These are phyloP conservation scores for Ganoderma meredithae DNA, from an alignment of 1,284 basidiomycete genomes.

Conservation along the genomic window DNA sequence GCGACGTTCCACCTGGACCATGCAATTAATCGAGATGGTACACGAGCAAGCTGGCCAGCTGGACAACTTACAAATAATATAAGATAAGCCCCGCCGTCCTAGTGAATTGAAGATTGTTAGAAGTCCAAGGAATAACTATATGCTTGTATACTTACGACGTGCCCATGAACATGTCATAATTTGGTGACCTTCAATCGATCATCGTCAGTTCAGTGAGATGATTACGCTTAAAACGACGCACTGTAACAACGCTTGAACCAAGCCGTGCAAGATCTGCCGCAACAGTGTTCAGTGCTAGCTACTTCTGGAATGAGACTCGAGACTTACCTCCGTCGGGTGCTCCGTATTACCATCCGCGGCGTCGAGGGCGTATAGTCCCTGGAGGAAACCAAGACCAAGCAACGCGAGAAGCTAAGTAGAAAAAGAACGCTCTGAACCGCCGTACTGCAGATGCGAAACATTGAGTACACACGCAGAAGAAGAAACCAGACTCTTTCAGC, in stretches of 20 bases:
- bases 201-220: background rate
- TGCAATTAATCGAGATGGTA: slow-evolving; percentile 4
- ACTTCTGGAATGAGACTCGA: background rate
- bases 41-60: slow-evolving; percentile 34
- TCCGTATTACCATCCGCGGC: slow-evolving; percentile 86
- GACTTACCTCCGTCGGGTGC: slow-evolving; percentile 52
- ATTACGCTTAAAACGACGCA: slow-evolving; percentile 43
- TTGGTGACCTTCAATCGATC: slow-evolving; percentile 65
- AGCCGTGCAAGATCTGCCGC: slow-evolving; percentile 70
- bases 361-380: slow-evolving; percentile 89
- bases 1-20: slow-evolving; percentile 80
- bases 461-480: slow-evolving; percentile 72
- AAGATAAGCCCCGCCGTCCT: slow-evolving; percentile 78
- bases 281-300: background rate
- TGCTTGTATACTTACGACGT: slow-evolving; percentile 47
- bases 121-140: background rate
- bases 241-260: slow-evolving; percentile 87
- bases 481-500: slow-evolving; percentile 93
- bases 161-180: slow-evolving; percentile 73
- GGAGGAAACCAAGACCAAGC: slow-evolving; percentile 85
- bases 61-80: slow-evolving; percentile 74
- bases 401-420: slow-evolving; percentile 73
- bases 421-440: background rate
- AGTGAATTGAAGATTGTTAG: background rate
- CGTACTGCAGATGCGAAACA: slow-evolving; percentile 11